A percentile compares a stretch with the other conserved stretches of the same genome.
Evolutionary conservation across 345 rosid genomes (phyloP).

Genomic region (Draba incana): DNA sequence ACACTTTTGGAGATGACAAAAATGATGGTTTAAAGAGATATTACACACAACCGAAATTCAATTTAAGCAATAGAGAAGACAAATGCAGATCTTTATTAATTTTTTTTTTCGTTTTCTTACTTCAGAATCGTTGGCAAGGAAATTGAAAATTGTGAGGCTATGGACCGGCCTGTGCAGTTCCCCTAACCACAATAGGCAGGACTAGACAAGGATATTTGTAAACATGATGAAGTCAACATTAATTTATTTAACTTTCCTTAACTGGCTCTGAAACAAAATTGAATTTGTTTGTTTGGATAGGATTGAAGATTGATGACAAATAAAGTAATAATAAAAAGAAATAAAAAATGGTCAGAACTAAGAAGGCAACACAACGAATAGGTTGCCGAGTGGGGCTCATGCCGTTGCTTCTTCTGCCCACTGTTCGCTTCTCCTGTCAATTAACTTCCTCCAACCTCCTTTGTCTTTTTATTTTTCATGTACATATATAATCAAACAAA

Average conservation of each 20-base stretch:
- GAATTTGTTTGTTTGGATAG: slow-evolving; percentile 21
- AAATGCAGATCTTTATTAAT: too few relatives aligned
- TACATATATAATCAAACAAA: not conserved
- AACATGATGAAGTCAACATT: slow-evolving; percentile 2
- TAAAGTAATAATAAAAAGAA: not conserved
- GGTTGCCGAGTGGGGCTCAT: slow-evolving; percentile 43
- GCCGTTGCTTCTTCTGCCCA: slow-evolving; percentile 32
- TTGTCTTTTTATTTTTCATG: not conserved
- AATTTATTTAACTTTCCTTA: not conserved
- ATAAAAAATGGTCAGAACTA: slow-evolving; percentile 8
- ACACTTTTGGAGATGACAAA: not conserved
- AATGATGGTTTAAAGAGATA: not conserved
- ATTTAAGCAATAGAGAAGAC: too few relatives aligned
- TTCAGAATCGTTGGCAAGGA: not conserved
- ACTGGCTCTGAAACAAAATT: not conserved
- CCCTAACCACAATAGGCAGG: slow-evolving; percentile 1
- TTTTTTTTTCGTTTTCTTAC: not conserved
- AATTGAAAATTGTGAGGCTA: slow-evolving; percentile 1
- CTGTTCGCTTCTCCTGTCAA: slow-evolving; percentile 26
- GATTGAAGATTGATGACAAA: slow-evolving; percentile 24
- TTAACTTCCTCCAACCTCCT: slow-evolving; percentile 22
- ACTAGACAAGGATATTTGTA: slow-evolving; percentile 20
- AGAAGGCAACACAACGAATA: slow-evolving; percentile 37
- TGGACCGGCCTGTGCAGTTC: slow-evolving; percentile 16
- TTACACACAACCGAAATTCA: too few relatives aligned